These are phyloP conservation scores for Pseudogymnoascus pannorum DNA, from an alignment of 2,329 filamentous ascomycete genomes.

Conservation along the genomic window DNA sequence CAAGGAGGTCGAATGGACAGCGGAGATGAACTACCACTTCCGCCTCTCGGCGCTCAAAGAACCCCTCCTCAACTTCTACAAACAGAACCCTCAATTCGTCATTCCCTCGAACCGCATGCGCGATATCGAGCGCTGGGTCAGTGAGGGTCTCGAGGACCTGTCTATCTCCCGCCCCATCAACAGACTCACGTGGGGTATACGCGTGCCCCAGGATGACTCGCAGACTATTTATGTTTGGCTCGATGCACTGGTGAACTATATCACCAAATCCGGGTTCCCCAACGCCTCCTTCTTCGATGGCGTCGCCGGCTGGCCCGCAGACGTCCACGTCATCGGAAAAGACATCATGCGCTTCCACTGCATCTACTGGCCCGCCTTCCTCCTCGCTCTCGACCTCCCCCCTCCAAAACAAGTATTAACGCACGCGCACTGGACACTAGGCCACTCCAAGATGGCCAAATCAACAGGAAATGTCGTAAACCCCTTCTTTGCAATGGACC, in stretches of 20 bases:
- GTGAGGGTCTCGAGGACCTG: slow-evolving; percentile 72
- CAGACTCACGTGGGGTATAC: slow-evolving; percentile 80
- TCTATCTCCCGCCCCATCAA: slow-evolving; percentile 78
- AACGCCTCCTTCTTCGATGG: slow-evolving; percentile 60
- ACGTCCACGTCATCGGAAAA: slow-evolving; percentile 90
- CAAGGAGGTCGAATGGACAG: slow-evolving; percentile 89
- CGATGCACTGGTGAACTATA: slow-evolving; percentile 89
- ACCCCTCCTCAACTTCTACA: slow-evolving; percentile 72
- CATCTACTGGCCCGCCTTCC: slow-evolving; percentile 95
- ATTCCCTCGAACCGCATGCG: slow-evolving; percentile 64
- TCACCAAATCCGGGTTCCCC: slow-evolving; percentile 81
- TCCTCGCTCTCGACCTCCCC: slow-evolving; percentile 79
- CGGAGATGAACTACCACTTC: slow-evolving; percentile 93
- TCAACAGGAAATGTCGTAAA: slow-evolving; percentile 92
- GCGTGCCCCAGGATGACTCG: slow-evolving; percentile 70
- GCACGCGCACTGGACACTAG: slow-evolving; percentile 94
- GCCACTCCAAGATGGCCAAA: slow-evolving; percentile 91
- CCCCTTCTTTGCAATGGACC: slow-evolving; percentile 81
- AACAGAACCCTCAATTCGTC: slow-evolving; percentile 70
- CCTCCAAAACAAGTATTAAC: slow-evolving; percentile 73
- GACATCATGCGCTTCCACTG: slow-evolving; percentile 96
- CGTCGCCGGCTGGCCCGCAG: slow-evolving; percentile 73
- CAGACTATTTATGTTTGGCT: slow-evolving; percentile 99
- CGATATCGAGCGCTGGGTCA: slow-evolving; percentile 72
- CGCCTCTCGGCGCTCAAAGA: slow-evolving; percentile 76